Conservation (phyloP, 2,329 filamentous ascomycete genomes). For the Trichoderma cornu-damae region DNA sequence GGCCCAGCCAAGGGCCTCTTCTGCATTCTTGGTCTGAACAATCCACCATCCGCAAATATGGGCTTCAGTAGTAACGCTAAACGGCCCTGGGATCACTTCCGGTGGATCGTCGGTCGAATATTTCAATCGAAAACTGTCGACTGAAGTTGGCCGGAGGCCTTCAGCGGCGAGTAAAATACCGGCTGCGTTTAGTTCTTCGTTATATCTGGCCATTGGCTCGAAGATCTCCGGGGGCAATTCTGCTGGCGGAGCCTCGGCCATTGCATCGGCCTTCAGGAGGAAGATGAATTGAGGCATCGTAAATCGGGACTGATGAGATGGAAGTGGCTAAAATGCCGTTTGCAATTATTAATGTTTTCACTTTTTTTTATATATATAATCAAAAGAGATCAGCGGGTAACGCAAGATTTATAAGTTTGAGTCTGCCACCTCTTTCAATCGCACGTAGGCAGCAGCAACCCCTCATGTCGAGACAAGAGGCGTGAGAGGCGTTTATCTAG, state of each 20-base stretch:
- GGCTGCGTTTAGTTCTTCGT: conserved; percentile 26
- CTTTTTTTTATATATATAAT: too few relatives aligned
- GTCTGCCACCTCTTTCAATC: too few relatives aligned
- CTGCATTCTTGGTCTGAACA: conserved; percentile 26
- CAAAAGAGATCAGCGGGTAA: too few relatives aligned
- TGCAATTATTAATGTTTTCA: too few relatives aligned
- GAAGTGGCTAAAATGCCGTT: too few relatives aligned
- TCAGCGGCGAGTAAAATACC: conserved; percentile 28
- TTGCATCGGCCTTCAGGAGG: conserved; percentile 28
- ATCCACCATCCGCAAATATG: conserved; percentile 33
- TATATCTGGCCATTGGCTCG: conserved; percentile 27
- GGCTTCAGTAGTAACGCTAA: conserved; percentile 25
- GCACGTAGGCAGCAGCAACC: neutral
- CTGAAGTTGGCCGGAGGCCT: conserved; percentile 26
- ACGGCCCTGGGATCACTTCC: conserved; percentile 28
- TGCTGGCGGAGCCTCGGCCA: conserved; percentile 22
- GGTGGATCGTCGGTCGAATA: conserved; percentile 24
- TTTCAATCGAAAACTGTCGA: conserved; percentile 27
- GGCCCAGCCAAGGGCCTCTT: conserved; percentile 31
- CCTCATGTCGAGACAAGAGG: neutral
- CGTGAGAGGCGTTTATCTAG: conserved; percentile 1
- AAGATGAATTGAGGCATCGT: conserved; percentile 30
- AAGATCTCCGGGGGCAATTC: conserved; percentile 23
- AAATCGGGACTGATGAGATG: neutral
- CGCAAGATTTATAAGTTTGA: too few relatives aligned